Base-by-base conservation (phyloP, 129 eudicot species). In the Escallonia rubra region DNA sequence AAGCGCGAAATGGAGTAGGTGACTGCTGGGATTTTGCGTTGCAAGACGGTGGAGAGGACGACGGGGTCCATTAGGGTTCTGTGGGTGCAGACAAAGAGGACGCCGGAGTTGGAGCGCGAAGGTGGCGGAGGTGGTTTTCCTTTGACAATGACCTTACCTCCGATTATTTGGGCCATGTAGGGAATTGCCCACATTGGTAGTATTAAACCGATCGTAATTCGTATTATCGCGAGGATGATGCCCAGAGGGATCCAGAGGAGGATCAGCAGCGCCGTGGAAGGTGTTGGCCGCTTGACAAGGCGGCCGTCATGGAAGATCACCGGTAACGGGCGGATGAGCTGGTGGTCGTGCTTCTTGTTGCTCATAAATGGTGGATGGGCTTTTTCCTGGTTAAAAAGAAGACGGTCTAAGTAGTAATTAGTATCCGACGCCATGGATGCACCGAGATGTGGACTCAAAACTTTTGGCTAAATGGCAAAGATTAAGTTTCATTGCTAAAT, bases 301-400 rank as follows among this genome's bases (percentile, higher is more conserved):
- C 98, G 83, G 57, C 98, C 98, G 65, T 93, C 98, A 64, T 89
- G 98, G 66, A 93, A 93, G 85, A 93, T 89, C 59, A 93, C 98
- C 46, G 98, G 95, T 13, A 78, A 63, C 2, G 98, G 98, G 4
- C 82, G 84, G 83, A 68, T 54, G 41, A 68, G 74, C 13, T 82
- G 82, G 75, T 72, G 75, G 43, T 34, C 64, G 54, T 61, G 80
- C 2, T 64, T 47, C 59, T 66, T 77, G 77, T 64, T 57, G 68
- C 65, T n/a, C 57, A 60, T 42, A 73, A 82, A 80, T 67, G 95
- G 96, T 71, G 88, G 72, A 67, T 79, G 79, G 65, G 71, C 62
- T 74, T 74, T 78, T 78, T 84, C 95, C 98, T 92, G 82, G 7
- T 40, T 40, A 44, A 58, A 54, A 54, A 14, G 3, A 11, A 39